Evolutionary conservation across 768 basidiomycete species (phyloP).

Genomic region (Boletellus emodensis): DNA sequence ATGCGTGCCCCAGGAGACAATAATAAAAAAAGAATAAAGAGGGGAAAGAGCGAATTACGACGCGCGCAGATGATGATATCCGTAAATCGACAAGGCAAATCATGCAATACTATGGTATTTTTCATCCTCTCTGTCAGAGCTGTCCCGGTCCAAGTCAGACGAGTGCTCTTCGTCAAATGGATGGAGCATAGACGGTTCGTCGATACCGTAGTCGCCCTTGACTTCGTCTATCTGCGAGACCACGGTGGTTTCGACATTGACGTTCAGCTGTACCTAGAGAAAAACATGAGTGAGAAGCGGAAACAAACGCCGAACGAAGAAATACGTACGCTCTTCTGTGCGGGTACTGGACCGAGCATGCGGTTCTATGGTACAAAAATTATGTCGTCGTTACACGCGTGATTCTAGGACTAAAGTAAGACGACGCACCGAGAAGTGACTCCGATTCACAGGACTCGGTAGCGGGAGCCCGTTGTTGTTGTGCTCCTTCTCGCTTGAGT

Average conservation of each 20-base stretch:
- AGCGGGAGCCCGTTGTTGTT: conserved; percentile 8
- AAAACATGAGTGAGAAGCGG: neutral
- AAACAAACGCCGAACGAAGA: neutral
- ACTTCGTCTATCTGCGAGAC: conserved; percentile 30
- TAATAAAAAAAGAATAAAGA: neutral
- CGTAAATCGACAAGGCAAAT: neutral
- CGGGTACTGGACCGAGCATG: conserved; percentile 16
- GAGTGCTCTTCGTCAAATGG: conserved; percentile 14
- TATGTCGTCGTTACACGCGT: no score
- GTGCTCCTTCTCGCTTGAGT: conserved; percentile 26
- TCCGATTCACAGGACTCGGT: conserved; percentile 18
- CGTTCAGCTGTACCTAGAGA: conserved; percentile 20
- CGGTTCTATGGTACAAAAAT: conserved; percentile 15
- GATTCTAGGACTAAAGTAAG: no score
- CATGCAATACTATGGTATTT: conserved; percentile 13
- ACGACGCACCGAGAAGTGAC: conserved; percentile 22
- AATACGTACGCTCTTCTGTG: conserved; percentile 22
- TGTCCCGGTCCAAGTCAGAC: conserved; percentile 14
- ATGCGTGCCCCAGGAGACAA: neutral
- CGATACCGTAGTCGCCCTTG: conserved; percentile 22
- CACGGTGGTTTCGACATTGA: conserved; percentile 33
- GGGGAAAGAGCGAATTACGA: neutral
- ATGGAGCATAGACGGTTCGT: conserved; percentile 4
- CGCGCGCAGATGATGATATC: neutral
- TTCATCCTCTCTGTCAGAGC: conserved; percentile 15